Percentiles rank a stretch among this genome's conserved stretches.
These are phyloP conservation scores for Suillus discolor DNA, from an alignment of 768 basidiomycete species.

Conservation along the genomic window DNA sequence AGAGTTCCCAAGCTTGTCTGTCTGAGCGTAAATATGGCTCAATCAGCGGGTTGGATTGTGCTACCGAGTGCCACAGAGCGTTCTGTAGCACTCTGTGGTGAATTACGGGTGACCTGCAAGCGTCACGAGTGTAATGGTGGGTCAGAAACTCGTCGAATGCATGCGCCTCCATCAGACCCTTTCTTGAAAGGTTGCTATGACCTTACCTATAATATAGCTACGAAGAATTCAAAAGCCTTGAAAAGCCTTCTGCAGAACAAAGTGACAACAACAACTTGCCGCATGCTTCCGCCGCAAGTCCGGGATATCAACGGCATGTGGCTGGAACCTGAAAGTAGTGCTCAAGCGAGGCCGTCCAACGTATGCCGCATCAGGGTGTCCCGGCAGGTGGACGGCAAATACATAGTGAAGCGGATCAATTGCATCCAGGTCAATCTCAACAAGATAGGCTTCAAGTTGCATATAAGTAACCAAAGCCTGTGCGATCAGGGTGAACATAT, in stretches of 20 bases:
- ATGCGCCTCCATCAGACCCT: neutral
- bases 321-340: neutral
- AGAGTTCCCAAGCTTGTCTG: neutral
- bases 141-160: neutral
- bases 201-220: neutral
- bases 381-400: neutral
- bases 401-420: neutral
- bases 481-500: neutral
- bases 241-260: neutral
- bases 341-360: neutral
- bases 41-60: too few species aligned
- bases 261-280: neutral
- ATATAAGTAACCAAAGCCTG: neutral
- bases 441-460: neutral
- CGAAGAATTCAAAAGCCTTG: neutral
- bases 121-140: neutral
- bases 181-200: neutral
- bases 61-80: too few species aligned
- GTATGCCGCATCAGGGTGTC: neutral
- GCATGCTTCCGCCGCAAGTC: neutral
- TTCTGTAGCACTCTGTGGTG: too few species aligned
- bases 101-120: too few species aligned
- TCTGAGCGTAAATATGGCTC: neutral
- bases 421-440: neutral
- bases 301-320: neutral